Percentiles rank a stretch among this genome's conserved stretches.
phyloP scores from a whole-genome alignment of 768 basidiomycete genomes.

The Suillus brevipes region DNA sequence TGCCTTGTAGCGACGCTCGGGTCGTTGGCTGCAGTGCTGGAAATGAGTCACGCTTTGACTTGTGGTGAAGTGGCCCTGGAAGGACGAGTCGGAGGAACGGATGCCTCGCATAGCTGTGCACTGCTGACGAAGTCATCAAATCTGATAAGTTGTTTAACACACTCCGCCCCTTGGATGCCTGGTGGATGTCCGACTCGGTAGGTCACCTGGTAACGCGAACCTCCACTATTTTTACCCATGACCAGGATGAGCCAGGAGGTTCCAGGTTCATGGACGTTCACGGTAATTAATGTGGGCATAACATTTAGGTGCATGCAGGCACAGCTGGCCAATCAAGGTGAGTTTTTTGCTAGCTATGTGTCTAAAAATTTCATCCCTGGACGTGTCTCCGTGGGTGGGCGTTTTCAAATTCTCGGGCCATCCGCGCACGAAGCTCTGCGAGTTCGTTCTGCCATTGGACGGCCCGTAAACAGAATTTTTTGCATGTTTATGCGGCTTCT shows the following conservation, averaged over 20 bases:
- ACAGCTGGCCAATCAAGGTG: background rate
- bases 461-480: background rate
- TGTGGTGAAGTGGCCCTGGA: background rate
- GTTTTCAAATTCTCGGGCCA: background rate
- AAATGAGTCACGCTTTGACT: background rate
- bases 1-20: constrained; percentile 4
- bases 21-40: no score
- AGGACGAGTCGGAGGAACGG: background rate
- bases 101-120: background rate
- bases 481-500: background rate
- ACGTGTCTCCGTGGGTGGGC: background rate
- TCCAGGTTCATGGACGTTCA: background rate
- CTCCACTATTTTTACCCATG: background rate
- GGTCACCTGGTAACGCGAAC: background rate
- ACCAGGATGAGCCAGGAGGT: background rate
- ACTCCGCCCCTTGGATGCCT: background rate
- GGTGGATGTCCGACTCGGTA: background rate
- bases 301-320: background rate
- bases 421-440: background rate
- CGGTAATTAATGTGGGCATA: constrained; percentile 1
- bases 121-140: background rate
- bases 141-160: background rate
- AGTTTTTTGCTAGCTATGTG: background rate
- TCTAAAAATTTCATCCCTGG: background rate
- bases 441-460: constrained; percentile 1